Conservation (phyloP, 345 rosid species). For the Nasturtium officinale region DNA sequence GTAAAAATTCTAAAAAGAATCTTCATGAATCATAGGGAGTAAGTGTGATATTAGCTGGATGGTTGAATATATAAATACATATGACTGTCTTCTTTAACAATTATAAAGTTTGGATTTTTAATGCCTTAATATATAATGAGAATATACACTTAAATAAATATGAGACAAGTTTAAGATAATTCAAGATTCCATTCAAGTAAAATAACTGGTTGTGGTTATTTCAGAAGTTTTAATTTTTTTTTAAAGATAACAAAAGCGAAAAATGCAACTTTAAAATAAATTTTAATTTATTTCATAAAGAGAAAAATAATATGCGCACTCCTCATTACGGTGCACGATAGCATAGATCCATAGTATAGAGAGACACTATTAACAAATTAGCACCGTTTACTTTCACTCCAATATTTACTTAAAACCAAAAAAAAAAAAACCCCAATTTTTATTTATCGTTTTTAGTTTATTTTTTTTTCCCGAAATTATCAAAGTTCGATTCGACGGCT, state of each 20-base stretch:
- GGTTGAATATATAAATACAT: neutral
- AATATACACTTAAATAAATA: too few species aligned
- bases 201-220: conserved; percentile 2
- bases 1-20: neutral
- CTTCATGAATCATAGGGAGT: neutral
- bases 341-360: conserved; percentile 22
- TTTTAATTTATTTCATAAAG: neutral
- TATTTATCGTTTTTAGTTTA: conserved; percentile 1
- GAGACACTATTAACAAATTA: conserved; percentile 36
- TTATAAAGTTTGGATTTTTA: neutral
- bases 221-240: neutral
- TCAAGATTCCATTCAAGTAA: neutral
- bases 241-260: neutral
- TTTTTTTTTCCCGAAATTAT: conserved; percentile 11
- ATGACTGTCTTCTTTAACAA: too few species aligned
- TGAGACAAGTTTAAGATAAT: neutral
- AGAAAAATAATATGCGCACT: conserved; percentile 30
- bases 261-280: conserved; percentile 25
- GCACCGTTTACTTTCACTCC: conserved; percentile 46
- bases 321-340: conserved; percentile 41
- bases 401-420: conserved; percentile 30
- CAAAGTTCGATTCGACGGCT: conserved; percentile 39
- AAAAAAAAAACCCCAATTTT: conserved; percentile 9
- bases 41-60: conserved; percentile 19
- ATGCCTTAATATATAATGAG: too few species aligned